Evolutionary conservation across 208 protist genomes (phyloP).

Genomic region (Sergeia podlipaevii): DNA sequence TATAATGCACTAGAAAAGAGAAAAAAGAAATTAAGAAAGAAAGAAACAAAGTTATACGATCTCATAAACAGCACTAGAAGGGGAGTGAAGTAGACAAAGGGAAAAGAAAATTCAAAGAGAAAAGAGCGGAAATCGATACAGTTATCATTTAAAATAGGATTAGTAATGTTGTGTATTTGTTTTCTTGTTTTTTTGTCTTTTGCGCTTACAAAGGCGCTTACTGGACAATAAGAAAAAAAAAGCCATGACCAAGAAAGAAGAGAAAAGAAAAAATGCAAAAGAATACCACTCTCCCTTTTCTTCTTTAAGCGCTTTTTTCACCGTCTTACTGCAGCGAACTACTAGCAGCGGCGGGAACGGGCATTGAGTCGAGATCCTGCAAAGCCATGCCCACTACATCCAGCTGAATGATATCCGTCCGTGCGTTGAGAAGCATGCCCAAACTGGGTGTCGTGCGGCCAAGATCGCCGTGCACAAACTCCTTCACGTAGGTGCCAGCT

Average conservation of each 20-base stretch:
- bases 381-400: conserved; percentile 92
- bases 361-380: conserved; percentile 53
- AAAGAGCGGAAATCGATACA: no score
- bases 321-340: no score
- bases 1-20: not conserved
- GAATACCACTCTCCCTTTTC: no score
- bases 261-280: no score
- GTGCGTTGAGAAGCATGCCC: conserved; percentile 66
- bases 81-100: not conserved
- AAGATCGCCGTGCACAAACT: conserved; percentile 98
- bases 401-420: conserved; percentile 94
- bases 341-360: no score
- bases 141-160: no score
- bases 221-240: no score
- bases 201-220: no score
- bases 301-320: no score
- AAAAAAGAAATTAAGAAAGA: not conserved
- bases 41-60: not conserved
- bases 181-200: no score
- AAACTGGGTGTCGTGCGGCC: conserved; percentile 91
- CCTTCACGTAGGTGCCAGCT: conserved; percentile 98
- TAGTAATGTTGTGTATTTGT: no score
- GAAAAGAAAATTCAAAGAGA: not conserved
- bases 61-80: not conserved
- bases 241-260: not conserved